Conservation (phyloP, 345 rosid genomes). For the Eucalyptus shirleyi region DNA sequence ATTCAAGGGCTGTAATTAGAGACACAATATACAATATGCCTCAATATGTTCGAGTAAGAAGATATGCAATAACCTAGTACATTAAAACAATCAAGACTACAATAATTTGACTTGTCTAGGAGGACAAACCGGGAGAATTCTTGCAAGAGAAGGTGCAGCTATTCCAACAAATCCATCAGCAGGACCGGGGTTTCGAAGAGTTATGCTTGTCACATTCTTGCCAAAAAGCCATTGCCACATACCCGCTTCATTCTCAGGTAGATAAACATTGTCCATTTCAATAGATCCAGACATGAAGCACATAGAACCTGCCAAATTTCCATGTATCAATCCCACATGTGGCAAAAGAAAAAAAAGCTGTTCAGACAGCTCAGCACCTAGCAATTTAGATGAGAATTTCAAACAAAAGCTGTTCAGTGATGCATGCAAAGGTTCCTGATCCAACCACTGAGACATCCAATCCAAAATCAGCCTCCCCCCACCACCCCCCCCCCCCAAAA, state of each 20-base stretch:
- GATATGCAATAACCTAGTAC: background rate
- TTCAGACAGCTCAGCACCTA: background rate
- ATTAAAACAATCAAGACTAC: background rate
- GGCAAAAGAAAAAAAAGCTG: background rate
- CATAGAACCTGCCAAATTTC: constrained; percentile 55
- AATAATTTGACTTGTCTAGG: background rate
- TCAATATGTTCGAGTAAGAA: background rate
- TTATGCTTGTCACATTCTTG: constrained; percentile 65
- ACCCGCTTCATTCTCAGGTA: constrained; percentile 89
- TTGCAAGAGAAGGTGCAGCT: constrained; percentile 91
- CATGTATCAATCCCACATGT: background rate
- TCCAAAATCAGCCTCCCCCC: background rate
- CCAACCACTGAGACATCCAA: background rate
- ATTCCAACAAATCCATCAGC: constrained; percentile 86
- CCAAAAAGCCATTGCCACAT: constrained; percentile 96
- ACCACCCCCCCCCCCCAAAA: too few species aligned
- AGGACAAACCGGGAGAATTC: constrained; percentile 89
- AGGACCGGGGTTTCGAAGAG: constrained; percentile 55
- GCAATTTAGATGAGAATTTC: background rate
- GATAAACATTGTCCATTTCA: constrained; percentile 79
- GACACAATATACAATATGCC: background rate
- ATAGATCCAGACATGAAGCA: constrained; percentile 93
- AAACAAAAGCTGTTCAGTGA: background rate
- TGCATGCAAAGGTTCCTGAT: background rate
- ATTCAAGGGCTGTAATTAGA: constrained; percentile 1